phyloP scores from a whole-genome alignment of 495 filamentous ascomycete genomes.

The Trichoderma reesei region DNA sequence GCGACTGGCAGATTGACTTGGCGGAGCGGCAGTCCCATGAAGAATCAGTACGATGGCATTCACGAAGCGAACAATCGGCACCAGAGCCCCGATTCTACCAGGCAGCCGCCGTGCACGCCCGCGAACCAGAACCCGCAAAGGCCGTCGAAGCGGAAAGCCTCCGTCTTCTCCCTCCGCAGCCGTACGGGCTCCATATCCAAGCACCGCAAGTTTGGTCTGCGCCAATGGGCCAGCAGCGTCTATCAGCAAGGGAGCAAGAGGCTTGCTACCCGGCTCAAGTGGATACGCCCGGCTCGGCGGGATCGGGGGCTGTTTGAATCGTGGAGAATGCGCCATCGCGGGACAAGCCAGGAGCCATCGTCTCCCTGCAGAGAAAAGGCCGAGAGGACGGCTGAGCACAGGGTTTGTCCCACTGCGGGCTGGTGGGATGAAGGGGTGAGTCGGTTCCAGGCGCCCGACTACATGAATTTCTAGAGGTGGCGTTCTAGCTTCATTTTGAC shows the following conservation, averaged over 20 bases:
- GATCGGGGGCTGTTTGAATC: background rate
- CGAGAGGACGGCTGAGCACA: background rate
- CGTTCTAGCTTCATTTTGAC: background rate
- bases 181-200: background rate
- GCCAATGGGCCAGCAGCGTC: background rate
- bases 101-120: background rate
- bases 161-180: background rate
- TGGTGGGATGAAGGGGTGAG: slow-evolving; percentile 7
- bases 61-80: background rate
- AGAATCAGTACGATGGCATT: background rate
- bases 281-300: background rate
- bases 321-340: background rate
- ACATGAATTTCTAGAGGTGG: background rate
- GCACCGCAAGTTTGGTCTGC: background rate
- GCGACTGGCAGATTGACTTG: background rate
- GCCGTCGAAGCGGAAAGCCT: slow-evolving; percentile 3
- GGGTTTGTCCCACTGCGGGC: background rate
- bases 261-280: background rate
- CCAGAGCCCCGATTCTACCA: background rate
- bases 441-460: background rate
- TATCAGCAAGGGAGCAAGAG: background rate
- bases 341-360: background rate
- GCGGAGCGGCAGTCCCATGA: background rate
- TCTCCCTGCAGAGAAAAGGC: background rate
- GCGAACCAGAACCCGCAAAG: background rate